Percentiles rank a stretch among this genome's conserved stretches.
Evolutionary conservation across 345 rosid genomes (phyloP).

Genomic region (Sisymbrium altissimum): DNA sequence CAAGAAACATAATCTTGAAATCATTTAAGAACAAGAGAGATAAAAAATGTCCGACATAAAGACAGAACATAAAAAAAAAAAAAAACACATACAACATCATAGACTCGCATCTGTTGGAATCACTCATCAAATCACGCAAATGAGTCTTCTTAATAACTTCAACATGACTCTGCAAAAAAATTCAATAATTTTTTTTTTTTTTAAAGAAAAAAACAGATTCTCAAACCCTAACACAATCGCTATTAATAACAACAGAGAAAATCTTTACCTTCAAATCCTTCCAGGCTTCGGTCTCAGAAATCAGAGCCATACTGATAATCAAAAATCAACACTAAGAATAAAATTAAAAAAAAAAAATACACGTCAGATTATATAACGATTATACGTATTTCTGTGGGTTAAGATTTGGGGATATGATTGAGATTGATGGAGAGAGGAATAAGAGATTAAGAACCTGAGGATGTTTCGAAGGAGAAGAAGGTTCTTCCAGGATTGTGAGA

Average conservation of each 20-base stretch:
- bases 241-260: background rate
- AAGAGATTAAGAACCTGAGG: background rate
- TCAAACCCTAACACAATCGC: background rate
- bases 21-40: background rate
- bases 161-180: conserved; percentile 52
- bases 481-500: conserved; percentile 5
- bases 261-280: conserved; percentile 71
- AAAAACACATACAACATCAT: conserved; percentile 61
- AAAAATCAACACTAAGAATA: background rate
- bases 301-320: conserved; percentile 50
- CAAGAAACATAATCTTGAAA: background rate
- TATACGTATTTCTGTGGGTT: background rate
- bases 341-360: no score
- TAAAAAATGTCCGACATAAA: background rate
- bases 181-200: no score
- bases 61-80: background rate
- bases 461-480: conserved; percentile 12
- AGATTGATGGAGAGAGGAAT: background rate
- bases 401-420: background rate
- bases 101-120: conserved; percentile 57
- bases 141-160: conserved; percentile 72
- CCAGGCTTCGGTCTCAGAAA: conserved; percentile 76
- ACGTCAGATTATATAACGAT: background rate
- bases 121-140: conserved; percentile 76
- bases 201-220: background rate